Evolutionary conservation across 2,329 filamentous ascomycete species (phyloP).

Genomic region (Colletotrichum lupini): DNA sequence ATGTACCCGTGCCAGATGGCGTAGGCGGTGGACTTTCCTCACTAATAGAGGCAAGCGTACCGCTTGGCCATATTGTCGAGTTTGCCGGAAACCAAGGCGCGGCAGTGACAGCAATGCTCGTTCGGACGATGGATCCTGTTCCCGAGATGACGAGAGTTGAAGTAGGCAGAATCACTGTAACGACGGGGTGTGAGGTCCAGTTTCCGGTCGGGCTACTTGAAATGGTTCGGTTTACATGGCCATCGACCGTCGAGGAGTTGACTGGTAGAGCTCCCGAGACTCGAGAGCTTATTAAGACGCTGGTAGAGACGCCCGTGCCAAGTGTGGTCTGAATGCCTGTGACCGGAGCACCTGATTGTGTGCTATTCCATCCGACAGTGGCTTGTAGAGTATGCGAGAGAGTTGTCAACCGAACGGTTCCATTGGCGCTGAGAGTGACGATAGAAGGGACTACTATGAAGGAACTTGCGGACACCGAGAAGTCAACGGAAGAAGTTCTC

Average conservation of each 20-base stretch:
- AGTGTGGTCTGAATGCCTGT: background rate
- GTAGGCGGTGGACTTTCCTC: background rate
- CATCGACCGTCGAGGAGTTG: background rate
- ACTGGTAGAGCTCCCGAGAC: background rate
- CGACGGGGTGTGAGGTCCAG: background rate
- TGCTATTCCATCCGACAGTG: background rate
- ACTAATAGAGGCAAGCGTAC: slow-evolving; percentile 8
- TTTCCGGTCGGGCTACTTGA: background rate
- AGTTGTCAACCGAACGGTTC: background rate
- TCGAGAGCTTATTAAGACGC: background rate
- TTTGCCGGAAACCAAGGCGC: slow-evolving; percentile 9
- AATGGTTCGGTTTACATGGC: background rate
- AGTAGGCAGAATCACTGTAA: background rate
- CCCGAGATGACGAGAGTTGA: background rate
- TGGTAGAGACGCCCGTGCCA: background rate
- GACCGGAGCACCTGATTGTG: background rate
- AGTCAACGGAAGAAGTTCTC: background rate
- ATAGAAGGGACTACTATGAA: background rate
- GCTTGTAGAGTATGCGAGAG: background rate
- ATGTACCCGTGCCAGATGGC: background rate
- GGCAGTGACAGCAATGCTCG: background rate
- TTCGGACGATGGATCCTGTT: background rate
- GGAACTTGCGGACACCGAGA: background rate
- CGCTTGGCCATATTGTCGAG: slow-evolving; percentile 10
- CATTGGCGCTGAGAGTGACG: background rate